A percentile compares a stretch with the other conserved stretches of the same genome.
Evolutionary conservation across 345 rosid genomes (phyloP).

Genomic region (Euphorbia lathyris): DNA sequence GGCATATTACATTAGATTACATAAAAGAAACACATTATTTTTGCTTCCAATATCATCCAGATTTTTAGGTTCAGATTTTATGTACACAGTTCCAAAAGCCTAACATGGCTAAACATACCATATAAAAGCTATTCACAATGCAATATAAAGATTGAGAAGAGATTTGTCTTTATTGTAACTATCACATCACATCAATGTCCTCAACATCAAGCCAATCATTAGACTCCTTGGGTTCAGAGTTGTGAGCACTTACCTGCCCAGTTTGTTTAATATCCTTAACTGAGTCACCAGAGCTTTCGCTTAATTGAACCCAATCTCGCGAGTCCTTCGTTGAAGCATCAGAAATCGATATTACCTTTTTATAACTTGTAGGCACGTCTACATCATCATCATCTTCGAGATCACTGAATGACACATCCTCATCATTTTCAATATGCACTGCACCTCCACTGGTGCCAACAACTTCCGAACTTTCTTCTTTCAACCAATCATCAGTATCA

Average conservation of each 20-base stretch:
- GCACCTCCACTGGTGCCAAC: constrained; percentile 40
- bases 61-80: constrained; percentile 22
- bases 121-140: constrained; percentile 32
- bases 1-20: not conserved
- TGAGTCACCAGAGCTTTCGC: constrained; percentile 45
- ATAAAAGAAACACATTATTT: not conserved
- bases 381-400: constrained; percentile 91
- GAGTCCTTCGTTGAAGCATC: constrained; percentile 59
- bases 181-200: constrained; percentile 53
- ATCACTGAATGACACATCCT: constrained; percentile 97
- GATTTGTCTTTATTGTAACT: constrained; percentile 5
- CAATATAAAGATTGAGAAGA: constrained; percentile 18
- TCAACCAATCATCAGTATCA: constrained; percentile 83
- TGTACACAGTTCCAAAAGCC: constrained; percentile 42
- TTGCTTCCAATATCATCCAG: constrained; percentile 20
- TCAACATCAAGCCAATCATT: constrained; percentile 68
- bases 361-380: constrained; percentile 43
- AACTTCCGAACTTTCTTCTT: constrained; percentile 61
- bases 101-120: constrained; percentile 23
- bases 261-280: constrained; percentile 41
- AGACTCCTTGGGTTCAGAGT: constrained; percentile 51
- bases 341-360: constrained; percentile 46
- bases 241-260: constrained; percentile 39
- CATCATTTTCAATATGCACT: constrained; percentile 58
- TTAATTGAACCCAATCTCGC: constrained; percentile 56